These are phyloP conservation scores for Waitea zeae DNA, from an alignment of 1,284 basidiomycete species.

Conservation along the genomic window DNA sequence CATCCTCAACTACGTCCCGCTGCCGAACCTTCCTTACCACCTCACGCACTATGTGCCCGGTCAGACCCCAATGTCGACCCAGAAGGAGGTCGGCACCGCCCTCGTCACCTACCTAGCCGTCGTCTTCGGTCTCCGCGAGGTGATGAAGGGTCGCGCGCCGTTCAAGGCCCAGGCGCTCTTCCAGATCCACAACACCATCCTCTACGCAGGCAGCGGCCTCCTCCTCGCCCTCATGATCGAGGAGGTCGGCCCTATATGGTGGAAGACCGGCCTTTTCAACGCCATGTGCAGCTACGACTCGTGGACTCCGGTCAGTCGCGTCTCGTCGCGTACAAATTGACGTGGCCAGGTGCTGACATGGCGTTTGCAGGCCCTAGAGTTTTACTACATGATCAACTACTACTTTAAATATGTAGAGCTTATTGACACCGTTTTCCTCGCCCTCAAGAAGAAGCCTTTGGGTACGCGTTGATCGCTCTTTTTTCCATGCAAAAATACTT, in stretches of 20 bases:
- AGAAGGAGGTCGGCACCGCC: slow-evolving; percentile 49
- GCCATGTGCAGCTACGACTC: slow-evolving; percentile 65
- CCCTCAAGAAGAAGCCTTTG: slow-evolving; percentile 95
- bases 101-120: slow-evolving; percentile 73
- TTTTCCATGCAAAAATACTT: too few species aligned
- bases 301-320: slow-evolving; percentile 68
- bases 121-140: slow-evolving; percentile 75
- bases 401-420: slow-evolving; percentile 93
- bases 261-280: slow-evolving; percentile 54
- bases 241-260: slow-evolving; percentile 68
- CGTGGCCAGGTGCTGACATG: slow-evolving; percentile 4
- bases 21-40: slow-evolving; percentile 35
- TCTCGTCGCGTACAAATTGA: too few species aligned
- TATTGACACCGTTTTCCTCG: slow-evolving; percentile 90
- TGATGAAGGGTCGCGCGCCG: slow-evolving; percentile 68
- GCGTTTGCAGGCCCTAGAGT: slow-evolving; percentile 73
- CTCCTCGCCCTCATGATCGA: slow-evolving; percentile 81
- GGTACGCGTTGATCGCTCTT: slow-evolving; percentile 28
- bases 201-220: slow-evolving; percentile 69
- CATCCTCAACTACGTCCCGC: slow-evolving; percentile 35
- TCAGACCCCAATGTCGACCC: slow-evolving; percentile 68
- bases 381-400: slow-evolving; percentile 98
- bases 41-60: slow-evolving; percentile 56
- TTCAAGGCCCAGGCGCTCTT: slow-evolving; percentile 78
- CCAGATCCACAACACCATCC: slow-evolving; percentile 82